A percentile compares a stretch with the other conserved stretches of the same genome.
Evolutionary conservation across 1,139 yeast genomes (phyloP).

Genomic region (Lodderomyces parapsilosis): DNA sequence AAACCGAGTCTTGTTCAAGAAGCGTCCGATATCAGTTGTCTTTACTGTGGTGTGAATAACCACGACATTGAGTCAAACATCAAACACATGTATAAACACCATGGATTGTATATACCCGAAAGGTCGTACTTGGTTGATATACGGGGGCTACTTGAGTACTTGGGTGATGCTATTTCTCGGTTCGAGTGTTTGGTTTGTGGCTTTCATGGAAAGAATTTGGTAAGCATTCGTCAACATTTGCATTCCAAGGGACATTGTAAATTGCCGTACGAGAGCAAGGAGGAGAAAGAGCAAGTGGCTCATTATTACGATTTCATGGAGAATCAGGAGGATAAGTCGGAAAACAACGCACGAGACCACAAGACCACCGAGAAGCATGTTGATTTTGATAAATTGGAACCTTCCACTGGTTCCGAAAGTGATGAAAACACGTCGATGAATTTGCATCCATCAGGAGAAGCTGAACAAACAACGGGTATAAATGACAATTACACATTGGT

Average conservation of each 20-base stretch:
- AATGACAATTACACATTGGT: slow-evolving; percentile 34
- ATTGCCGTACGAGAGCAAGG: slow-evolving; percentile 51
- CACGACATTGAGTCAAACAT: slow-evolving; percentile 42
- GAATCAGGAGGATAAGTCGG: slow-evolving; percentile 8
- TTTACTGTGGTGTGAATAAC: slow-evolving; percentile 41
- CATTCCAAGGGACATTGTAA: slow-evolving; percentile 53
- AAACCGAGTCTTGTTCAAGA: slow-evolving; percentile 1
- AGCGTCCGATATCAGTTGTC: slow-evolving; percentile 37
- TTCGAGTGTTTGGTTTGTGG: slow-evolving; percentile 56
- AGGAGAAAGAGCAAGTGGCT: slow-evolving; percentile 38
- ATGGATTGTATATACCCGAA: slow-evolving; percentile 54
- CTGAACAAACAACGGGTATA: slow-evolving; percentile 8
- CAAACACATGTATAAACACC: slow-evolving; percentile 46
- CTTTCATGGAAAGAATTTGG: slow-evolving; percentile 47
- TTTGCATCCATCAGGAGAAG: background rate
- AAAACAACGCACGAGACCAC: slow-evolving; percentile 16
- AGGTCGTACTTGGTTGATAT: slow-evolving; percentile 39
- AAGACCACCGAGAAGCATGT: slow-evolving; percentile 9
- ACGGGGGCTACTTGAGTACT: slow-evolving; percentile 43
- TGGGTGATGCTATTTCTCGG: slow-evolving; percentile 43
- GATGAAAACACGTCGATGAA: too few species aligned
- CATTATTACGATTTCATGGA: slow-evolving; percentile 44
- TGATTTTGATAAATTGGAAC: slow-evolving; percentile 10
- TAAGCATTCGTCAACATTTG: slow-evolving; percentile 54
- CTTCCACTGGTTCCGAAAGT: background rate